Conservation (phyloP, 2,329 filamentous ascomycete species). For the Harringtonia lauricola region DNA sequence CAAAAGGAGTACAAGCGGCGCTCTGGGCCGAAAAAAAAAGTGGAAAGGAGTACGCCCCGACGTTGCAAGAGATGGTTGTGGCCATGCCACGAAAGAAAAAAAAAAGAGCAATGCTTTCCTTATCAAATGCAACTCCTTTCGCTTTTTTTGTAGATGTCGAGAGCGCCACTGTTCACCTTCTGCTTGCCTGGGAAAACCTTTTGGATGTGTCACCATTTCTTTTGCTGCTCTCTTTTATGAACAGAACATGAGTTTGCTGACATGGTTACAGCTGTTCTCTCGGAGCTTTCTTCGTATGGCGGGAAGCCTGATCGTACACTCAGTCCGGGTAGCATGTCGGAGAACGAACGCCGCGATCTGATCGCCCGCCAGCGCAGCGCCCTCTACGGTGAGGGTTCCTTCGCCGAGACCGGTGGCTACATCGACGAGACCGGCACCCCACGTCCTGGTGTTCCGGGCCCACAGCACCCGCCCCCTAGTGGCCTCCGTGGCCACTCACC, state of each 20-base stretch:
- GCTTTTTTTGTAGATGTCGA: conserved; percentile 7
- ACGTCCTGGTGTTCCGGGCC: conserved; percentile 55
- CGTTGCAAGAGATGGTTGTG: conserved; percentile 12
- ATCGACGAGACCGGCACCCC: conserved; percentile 56
- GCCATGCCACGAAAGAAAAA: conserved; percentile 1
- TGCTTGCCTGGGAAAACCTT: not conserved
- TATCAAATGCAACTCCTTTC: conserved; percentile 9
- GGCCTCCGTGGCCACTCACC: conserved; percentile 69
- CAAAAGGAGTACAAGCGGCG: not conserved
- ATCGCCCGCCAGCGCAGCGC: conserved; percentile 93
- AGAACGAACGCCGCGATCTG: conserved; percentile 90
- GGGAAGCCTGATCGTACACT: conserved; percentile 78
- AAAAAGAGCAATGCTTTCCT: conserved; percentile 7
- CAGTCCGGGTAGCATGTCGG: conserved; percentile 76
- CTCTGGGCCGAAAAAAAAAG: conserved; percentile 6
- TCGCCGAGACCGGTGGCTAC: conserved; percentile 56
- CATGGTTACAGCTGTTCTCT: conserved; percentile 31
- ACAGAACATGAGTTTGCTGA: conserved; percentile 15
- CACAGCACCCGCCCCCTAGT: conserved; percentile 40
- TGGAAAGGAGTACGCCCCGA: conserved; percentile 6
- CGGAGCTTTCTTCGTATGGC: conserved; percentile 29
- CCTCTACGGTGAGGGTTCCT: conserved; percentile 69
- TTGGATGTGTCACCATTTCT: conserved; percentile 2
- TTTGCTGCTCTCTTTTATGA: conserved; percentile 1
- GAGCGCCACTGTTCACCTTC: conserved; percentile 4